Conservation (phyloP, 768 basidiomycete genomes). For the Tricholoma furcatifolium region DNA sequence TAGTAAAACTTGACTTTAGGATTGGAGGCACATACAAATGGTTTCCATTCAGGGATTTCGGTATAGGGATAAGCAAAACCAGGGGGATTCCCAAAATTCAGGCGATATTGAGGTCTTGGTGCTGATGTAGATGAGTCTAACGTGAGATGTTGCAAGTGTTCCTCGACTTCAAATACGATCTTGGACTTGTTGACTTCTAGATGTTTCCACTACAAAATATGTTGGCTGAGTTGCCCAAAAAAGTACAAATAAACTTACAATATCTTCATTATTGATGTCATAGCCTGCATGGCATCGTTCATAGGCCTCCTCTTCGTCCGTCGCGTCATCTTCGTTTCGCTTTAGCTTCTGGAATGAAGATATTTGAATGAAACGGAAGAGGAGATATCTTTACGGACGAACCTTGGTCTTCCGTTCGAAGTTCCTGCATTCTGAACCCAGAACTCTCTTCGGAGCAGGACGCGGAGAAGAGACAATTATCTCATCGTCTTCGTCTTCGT, state of each 20-base stretch:
- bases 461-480: neutral
- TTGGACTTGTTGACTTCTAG: conserved; percentile 10
- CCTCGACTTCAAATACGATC: conserved; percentile 9
- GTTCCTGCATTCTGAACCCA: conserved; percentile 17
- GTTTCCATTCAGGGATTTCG: conserved; percentile 13
- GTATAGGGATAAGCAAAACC: neutral
- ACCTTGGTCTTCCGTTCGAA: conserved; percentile 13
- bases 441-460: neutral
- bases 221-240: neutral
- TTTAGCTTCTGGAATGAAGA: conserved; percentile 2
- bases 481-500: neutral
- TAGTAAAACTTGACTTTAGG: neutral
- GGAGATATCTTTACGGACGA: neutral
- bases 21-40: conserved; percentile 1
- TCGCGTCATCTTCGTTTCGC: conserved; percentile 1
- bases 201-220: conserved; percentile 17
- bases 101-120: conserved; percentile 1
- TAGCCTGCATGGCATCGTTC: conserved; percentile 19
- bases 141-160: conserved; percentile 6
- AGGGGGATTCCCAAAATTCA: conserved; percentile 11
- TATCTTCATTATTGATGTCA: conserved; percentile 23
- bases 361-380: no score
- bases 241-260: conserved; percentile 15
- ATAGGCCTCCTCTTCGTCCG: conserved; percentile 16
- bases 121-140: conserved; percentile 7